Conservation (phyloP, 2,329 filamentous ascomycete species). For the Colletotrichum graminicola region DNA sequence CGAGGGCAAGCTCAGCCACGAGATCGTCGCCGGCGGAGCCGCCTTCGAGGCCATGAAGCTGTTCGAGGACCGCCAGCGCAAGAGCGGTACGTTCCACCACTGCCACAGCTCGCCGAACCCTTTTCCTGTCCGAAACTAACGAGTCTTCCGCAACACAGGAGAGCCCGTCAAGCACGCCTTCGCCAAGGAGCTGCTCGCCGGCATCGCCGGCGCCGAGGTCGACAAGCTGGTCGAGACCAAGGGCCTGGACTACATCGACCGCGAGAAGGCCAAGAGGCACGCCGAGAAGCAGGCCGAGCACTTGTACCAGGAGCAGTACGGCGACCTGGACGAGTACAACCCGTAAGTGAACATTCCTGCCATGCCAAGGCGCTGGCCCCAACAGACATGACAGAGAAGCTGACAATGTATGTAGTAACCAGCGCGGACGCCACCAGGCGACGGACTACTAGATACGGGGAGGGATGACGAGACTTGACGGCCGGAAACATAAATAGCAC, state of each 20-base stretch:
- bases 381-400: neutral
- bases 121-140: neutral
- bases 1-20: slow-evolving; percentile 64
- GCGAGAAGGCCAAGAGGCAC: slow-evolving; percentile 69
- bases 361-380: neutral
- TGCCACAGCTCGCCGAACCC: neutral
- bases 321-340: slow-evolving; percentile 64
- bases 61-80: slow-evolving; percentile 81
- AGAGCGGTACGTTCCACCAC: slow-evolving; percentile 64
- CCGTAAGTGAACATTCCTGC: slow-evolving; percentile 58
- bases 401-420: slow-evolving; percentile 6
- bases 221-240: slow-evolving; percentile 81
- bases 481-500: slow-evolving; percentile 13
- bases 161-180: slow-evolving; percentile 78
- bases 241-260: slow-evolving; percentile 71
- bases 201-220: slow-evolving; percentile 79
- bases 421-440: slow-evolving; percentile 26
- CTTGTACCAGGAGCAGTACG: slow-evolving; percentile 74
- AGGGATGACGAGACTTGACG: neutral
- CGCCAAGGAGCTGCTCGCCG: slow-evolving; percentile 82
- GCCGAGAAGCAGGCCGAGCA: slow-evolving; percentile 69
- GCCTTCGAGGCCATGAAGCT: slow-evolving; percentile 85
- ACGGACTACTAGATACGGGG: slow-evolving; percentile 31
- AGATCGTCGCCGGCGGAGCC: slow-evolving; percentile 80
- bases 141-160: slow-evolving; percentile 56